These are phyloP conservation scores for Ophiostoma triangulosporum DNA, from an alignment of 2,329 filamentous ascomycete species.

Conservation along the genomic window DNA sequence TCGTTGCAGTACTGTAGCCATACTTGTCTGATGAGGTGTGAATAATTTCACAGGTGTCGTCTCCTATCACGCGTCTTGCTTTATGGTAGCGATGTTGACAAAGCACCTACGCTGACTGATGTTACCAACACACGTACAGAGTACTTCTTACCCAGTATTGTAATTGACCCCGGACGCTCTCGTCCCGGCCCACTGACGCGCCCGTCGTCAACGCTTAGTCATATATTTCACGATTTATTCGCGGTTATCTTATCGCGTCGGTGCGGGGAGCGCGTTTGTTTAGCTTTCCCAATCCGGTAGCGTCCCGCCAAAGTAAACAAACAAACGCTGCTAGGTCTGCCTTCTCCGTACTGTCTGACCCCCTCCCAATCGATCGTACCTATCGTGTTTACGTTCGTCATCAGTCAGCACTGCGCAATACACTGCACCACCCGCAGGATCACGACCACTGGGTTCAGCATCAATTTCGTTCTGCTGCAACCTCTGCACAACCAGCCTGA, in stretches of 20 bases:
- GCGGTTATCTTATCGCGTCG: background rate
- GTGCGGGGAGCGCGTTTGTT: background rate
- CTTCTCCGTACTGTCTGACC: background rate
- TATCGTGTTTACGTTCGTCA: background rate
- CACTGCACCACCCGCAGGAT: background rate
- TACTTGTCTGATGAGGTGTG: background rate
- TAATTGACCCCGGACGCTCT: too few relatives aligned
- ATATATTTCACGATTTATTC: background rate
- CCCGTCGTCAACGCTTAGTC: background rate
- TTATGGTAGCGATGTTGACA: too few relatives aligned
- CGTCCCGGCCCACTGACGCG: too few relatives aligned
- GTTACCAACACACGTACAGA: background rate
- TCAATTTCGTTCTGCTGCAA: background rate
- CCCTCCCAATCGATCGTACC: background rate
- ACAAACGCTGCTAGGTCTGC: slow-evolving; percentile 17
- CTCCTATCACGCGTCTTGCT: background rate
- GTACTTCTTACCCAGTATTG: too few relatives aligned
- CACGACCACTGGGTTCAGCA: background rate
- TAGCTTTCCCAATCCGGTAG: slow-evolving; percentile 10
- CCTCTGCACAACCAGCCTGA: background rate
- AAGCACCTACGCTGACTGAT: too few relatives aligned
- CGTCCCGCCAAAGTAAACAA: slow-evolving; percentile 21
- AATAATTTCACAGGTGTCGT: background rate
- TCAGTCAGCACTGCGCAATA: background rate
- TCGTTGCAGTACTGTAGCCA: slow-evolving; percentile 16